phyloP scores from a whole-genome alignment of 1,139 yeast genomes.

The Groenewaldozyma sp. region DNA sequence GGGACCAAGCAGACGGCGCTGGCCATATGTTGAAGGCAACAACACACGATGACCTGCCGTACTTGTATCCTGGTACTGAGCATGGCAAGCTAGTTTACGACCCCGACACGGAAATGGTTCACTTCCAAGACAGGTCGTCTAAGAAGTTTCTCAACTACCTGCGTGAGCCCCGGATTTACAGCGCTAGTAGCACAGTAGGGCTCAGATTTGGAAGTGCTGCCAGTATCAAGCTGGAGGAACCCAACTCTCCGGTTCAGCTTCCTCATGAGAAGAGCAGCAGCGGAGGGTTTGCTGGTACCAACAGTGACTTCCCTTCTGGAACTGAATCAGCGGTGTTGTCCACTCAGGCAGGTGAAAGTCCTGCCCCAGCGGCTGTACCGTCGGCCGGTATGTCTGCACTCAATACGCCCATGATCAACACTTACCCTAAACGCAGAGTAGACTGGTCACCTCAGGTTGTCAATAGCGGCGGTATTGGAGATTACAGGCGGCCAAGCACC shows the following conservation, averaged over 20 bases:
- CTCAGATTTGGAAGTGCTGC: neutral
- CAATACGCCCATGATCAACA: neutral
- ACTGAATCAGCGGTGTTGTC: no score
- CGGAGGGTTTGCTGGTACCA: no score
- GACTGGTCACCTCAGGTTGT: neutral
- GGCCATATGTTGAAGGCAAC: neutral
- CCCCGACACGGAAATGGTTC: conserved; percentile 4
- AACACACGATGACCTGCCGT: neutral
- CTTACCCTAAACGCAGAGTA: neutral
- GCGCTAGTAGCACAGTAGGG: neutral
- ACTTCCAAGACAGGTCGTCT: neutral
- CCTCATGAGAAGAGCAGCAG: no score
- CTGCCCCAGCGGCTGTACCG: neutral
- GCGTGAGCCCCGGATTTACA: neutral
- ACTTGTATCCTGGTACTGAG: neutral
- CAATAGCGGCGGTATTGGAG: neutral
- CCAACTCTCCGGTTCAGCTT: no score
- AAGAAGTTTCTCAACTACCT: neutral
- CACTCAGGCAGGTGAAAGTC: neutral
- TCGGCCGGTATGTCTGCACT: no score
- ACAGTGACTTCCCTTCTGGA: no score
- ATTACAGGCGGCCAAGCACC: no score
- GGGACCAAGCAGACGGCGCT: neutral
- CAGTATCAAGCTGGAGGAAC: neutral
- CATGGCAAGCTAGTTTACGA: conserved; percentile 5